Percentiles rank a stretch among this genome's conserved stretches.
phyloP scores from a whole-genome alignment of 1,284 basidiomycete species.

The Serendipita sp. region DNA sequence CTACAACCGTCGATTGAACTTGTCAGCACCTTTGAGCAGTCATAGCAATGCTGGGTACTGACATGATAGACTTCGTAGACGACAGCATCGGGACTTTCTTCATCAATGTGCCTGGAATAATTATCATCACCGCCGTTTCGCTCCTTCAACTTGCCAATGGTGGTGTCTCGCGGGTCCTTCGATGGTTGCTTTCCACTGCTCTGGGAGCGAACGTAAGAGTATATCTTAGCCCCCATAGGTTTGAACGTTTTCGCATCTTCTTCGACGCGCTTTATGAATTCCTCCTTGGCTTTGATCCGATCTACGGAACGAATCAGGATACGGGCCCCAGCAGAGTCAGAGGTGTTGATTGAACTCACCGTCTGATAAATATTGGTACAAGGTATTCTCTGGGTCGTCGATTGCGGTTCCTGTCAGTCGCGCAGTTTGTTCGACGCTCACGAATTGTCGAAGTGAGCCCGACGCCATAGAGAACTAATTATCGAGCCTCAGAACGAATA shows the following conservation, averaged over 20 bases:
- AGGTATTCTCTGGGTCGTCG: constrained; percentile 72
- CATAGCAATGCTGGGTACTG: constrained; percentile 19
- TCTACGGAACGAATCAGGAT: constrained; percentile 24
- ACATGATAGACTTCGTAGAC: constrained; percentile 82
- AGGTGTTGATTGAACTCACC: constrained; percentile 28
- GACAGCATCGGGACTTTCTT: constrained; percentile 44
- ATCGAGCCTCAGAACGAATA: background rate
- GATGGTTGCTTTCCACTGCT: constrained; percentile 17
- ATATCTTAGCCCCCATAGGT: constrained; percentile 64
- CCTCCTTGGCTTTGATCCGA: constrained; percentile 49
- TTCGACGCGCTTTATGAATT: constrained; percentile 57
- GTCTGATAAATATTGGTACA: constrained; percentile 68
- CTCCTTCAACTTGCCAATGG: constrained; percentile 35
- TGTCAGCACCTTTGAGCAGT: constrained; percentile 4
- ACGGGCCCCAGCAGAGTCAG: no score
- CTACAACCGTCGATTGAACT: constrained; percentile 26
- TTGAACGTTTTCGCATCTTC: constrained; percentile 59
- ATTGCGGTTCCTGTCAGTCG: constrained; percentile 61
- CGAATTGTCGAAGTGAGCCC: constrained; percentile 66
- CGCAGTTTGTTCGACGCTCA: constrained; percentile 53
- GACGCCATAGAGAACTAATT: constrained; percentile 71
- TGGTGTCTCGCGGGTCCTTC: constrained; percentile 23
- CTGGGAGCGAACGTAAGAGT: constrained; percentile 51
- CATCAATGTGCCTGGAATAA: constrained; percentile 22
- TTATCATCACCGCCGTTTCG: constrained; percentile 17